Conservation (phyloP, 306 rosid species). For the Casuarina cunninghamiana region DNA sequence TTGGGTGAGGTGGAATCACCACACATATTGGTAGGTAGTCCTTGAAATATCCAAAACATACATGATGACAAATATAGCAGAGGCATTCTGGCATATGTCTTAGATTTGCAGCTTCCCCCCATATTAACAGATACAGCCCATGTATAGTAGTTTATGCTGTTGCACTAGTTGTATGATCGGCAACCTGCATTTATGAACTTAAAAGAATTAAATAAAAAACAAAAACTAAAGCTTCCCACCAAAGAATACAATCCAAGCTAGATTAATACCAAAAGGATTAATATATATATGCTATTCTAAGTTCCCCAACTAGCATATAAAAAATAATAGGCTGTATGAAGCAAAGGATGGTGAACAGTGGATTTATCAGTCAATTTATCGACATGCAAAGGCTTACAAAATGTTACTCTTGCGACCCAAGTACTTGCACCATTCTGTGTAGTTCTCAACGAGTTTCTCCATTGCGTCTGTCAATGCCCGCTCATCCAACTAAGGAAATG, state of each 20-base stretch:
- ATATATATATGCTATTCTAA: not conserved
- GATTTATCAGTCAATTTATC: conserved; percentile 16
- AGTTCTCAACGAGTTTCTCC: conserved; percentile 97
- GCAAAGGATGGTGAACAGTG: not conserved
- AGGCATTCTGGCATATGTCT: conserved; percentile 99
- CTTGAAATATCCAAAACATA: conserved; percentile 32
- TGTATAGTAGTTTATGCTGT: conserved; percentile 90
- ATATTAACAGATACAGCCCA: conserved; percentile 93
- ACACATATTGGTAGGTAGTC: not conserved
- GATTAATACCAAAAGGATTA: not conserved
- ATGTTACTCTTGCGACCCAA: conserved; percentile 97
- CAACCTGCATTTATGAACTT: conserved; percentile 56
- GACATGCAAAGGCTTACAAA: conserved; percentile 54
- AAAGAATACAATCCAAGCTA: not conserved
- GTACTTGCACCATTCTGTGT: conserved; percentile 97
- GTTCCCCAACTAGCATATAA: not conserved
- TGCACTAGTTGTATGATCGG: conserved; percentile 98
- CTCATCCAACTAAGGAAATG: conserved; percentile 79
- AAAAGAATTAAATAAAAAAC: not conserved
- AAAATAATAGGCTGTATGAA: not conserved
- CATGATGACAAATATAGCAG: conserved; percentile 96
- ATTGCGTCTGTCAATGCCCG: conserved; percentile 91
- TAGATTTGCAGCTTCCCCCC: conserved; percentile 99
- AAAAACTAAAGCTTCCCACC: not conserved
- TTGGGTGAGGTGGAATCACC: too few species aligned